Evolutionary conservation across 2,329 filamentous ascomycete species (phyloP), one percentile per base, ranked within the genome.

Genomic region (Cladobotryum mycophilum): DNA sequence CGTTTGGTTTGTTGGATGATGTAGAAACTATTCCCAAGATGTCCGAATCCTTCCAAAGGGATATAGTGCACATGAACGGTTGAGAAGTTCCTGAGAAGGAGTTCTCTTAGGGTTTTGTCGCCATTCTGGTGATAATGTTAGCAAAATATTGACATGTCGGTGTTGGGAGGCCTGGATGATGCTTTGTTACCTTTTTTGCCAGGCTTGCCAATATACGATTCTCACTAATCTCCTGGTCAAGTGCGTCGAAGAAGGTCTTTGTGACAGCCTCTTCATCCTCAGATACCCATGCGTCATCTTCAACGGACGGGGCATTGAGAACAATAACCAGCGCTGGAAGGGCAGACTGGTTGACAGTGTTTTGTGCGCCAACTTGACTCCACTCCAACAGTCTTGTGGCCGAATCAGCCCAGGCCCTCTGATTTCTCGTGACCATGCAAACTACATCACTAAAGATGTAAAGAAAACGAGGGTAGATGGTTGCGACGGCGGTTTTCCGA

Each of bases 391-490:
- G 36, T n/a, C 17, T 17, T 38, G 14, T 17, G 5, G 17, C 36
- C 6, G 36, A n/a, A n/a, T 38, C 17, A 12, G 14, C 17, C 14
- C 14, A n/a, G 13, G 46, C 36, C 25, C 41, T 40, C 17, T 40
- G 37, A 14, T 48, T 30, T 17, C 37, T 30, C 11, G 37, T 41
- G 9, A 41, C 46, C 36, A 41, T 38, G 15, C 45, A 47, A 6
- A 47, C 33, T n/a, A 47, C 45, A 25, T 47, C 45, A 35, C 45
- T 47, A 13, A 47, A 47, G n/a, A 47, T 38, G 45, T 47, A 47
- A 17, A 47, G 34, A 36, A 47, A 47, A 11, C 34, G 35, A 6
- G 45, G 45, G n/a, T 47, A 47, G 3, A 47, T 38, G n/a, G n/a
- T 40, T 22, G 12, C 20, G 45, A 40, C 45, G 7, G 45, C 45